These are phyloP conservation scores for Dothideomycetidae sp. DNA, from an alignment of 2,329 filamentous ascomycete species.

Conservation along the genomic window DNA sequence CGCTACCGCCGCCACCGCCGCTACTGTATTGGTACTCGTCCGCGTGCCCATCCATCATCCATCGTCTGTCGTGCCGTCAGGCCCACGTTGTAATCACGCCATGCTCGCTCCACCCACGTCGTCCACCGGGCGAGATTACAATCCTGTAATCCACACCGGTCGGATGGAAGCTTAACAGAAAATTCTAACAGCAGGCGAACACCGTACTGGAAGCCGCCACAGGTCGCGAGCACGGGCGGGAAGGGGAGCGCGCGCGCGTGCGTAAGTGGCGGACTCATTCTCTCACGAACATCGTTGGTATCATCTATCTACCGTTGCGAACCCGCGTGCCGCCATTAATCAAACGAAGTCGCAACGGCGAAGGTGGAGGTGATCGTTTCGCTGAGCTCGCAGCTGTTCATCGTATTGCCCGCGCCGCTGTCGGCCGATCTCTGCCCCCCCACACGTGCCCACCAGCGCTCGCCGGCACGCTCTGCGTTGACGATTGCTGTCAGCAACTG, in stretches of 20 bases:
- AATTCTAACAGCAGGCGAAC: background rate
- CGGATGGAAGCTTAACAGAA: too few species aligned
- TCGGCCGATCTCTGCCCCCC: background rate
- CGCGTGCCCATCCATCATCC: background rate
- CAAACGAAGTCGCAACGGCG: background rate
- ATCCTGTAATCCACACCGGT: too few species aligned
- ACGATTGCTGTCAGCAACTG: background rate
- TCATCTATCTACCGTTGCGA: slow-evolving; percentile 8
- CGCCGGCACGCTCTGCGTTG: background rate
- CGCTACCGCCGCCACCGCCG: too few species aligned
- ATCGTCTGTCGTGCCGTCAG: too few species aligned
- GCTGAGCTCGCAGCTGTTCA: too few species aligned
- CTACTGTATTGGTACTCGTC: too few species aligned
- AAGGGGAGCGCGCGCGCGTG: background rate
- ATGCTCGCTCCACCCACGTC: background rate
- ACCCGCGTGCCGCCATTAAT: background rate
- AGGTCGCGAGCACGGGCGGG: too few species aligned
- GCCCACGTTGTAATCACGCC: background rate
- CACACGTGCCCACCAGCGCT: too few species aligned
- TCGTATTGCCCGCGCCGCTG: background rate
- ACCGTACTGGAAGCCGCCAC: too few species aligned
- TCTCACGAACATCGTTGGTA: slow-evolving; percentile 9
- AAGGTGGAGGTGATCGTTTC: too few species aligned
- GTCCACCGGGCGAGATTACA: too few species aligned
- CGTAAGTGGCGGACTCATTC: slow-evolving; percentile 7